A percentile compares a stretch with the other conserved stretches of the same genome.
phyloP scores from a whole-genome alignment of 352 stramenopile species.

The Pythium pyrilobum region DNA sequence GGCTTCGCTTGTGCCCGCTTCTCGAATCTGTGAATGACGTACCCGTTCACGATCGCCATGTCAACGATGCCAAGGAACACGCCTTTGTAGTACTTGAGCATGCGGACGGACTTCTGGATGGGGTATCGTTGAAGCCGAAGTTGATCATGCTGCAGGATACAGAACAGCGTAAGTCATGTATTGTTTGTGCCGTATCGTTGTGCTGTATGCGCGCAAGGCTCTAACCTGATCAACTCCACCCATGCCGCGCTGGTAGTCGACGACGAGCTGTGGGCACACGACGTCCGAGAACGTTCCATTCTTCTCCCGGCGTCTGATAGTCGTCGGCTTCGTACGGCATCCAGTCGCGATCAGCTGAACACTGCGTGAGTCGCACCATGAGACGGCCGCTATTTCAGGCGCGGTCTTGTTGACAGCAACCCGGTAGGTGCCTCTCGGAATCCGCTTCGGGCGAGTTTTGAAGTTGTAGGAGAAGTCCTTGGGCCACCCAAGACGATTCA shows the following conservation, averaged over 20 bases:
- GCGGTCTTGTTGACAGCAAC: neutral
- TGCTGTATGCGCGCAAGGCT: neutral
- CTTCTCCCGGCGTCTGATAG: neutral
- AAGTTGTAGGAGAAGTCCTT: constrained; percentile 10
- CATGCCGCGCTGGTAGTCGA: neutral
- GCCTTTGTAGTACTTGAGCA: constrained; percentile 22
- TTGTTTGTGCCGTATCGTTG: neutral
- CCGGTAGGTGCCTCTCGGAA: neutral
- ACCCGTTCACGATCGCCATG: constrained; percentile 21
- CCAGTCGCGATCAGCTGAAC: neutral
- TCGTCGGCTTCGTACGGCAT: neutral
- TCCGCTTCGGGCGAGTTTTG: constrained; percentile 3
- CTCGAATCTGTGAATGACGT: constrained; percentile 13
- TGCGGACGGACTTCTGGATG: constrained; percentile 4
- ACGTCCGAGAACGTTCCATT: neutral
- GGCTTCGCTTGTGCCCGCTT: constrained; percentile 1
- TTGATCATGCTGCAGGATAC: constrained; percentile 14
- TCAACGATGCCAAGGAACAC: constrained; percentile 23
- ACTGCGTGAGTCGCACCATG: neutral
- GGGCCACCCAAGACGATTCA: constrained; percentile 10
- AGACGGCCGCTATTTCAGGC: neutral
- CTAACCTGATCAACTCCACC: neutral
- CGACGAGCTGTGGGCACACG: neutral
- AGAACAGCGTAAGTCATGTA: neutral
- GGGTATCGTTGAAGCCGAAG: constrained; percentile 16